phyloP scores from a whole-genome alignment of 495 filamentous ascomycete species.

The Aspergillus sclerotioniger region DNA sequence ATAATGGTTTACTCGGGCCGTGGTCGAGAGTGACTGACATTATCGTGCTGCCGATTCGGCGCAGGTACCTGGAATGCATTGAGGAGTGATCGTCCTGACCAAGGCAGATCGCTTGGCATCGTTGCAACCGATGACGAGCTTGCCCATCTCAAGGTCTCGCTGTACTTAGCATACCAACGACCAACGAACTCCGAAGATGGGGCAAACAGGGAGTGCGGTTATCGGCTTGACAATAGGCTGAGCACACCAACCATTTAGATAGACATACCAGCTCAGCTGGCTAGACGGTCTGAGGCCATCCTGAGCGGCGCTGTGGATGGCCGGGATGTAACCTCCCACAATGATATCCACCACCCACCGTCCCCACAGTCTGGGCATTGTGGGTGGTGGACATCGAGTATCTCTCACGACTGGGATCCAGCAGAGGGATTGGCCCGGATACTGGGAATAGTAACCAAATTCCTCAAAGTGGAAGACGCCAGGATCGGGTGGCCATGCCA shows the following conservation, averaged over 20 bases:
- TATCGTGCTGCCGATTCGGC: not conserved
- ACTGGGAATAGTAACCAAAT: not conserved
- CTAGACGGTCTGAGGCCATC: not conserved
- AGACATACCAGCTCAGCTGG: not conserved
- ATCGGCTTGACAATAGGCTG: not conserved
- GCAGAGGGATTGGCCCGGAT: not conserved
- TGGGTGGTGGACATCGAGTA: not conserved
- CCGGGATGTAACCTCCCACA: not conserved
- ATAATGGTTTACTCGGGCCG: not conserved
- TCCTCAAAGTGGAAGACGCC: not conserved
- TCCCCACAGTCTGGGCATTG: not conserved
- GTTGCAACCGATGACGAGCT: not conserved
- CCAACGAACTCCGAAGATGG: not conserved
- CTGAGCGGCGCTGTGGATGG: not conserved
- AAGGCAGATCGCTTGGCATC: not conserved
- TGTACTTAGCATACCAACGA: not conserved
- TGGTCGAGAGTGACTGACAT: not conserved
- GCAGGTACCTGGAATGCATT: not conserved
- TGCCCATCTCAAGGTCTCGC: not conserved
- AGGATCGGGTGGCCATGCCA: not conserved
- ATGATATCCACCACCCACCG: not conserved
- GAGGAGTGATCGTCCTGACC: not conserved
- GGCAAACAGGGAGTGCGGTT: not conserved
- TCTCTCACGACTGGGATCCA: no score
- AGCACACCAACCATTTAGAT: not conserved